Base-by-base conservation (phyloP, 768 basidiomycete species). In the Rhodotorula taiwanensis region DNA sequence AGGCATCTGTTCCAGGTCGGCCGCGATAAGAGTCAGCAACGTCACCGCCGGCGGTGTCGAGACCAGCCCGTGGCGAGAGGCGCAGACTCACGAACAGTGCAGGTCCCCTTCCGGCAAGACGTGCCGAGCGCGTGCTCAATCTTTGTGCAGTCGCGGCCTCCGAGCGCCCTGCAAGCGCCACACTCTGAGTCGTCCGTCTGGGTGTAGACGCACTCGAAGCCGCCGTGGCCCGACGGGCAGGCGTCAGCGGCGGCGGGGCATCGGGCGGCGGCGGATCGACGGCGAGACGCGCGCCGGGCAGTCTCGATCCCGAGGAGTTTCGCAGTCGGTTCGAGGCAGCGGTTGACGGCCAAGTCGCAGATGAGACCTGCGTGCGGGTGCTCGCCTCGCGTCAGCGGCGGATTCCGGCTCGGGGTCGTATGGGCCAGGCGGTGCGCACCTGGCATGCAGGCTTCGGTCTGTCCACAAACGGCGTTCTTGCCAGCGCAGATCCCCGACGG, bases 121-220 rank as follows among this genome's bases (percentile, higher is more conserved):
- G 67, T 61, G 16, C 59, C 62, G 50, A 64, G 48, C 14, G 62
- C 54, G 51, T 55, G 39, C 4, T 25, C 14, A 30, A 69, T 60
- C 23, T 20, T 11, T 0, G 59, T 28, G 59, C 67, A 69, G 52
- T 58, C 42, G 23, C 23, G 13, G 0, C 67, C 67, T 9, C 67
- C 67, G n/a, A 54, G 10, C 0, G 27, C 52, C 45, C 54, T 41
- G 58, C 67, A 69, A 0, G 51, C 62, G 18, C 67, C 67, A 39
- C 67, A 69, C 30, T 61, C 41, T 5, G 43, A 44, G 27, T 61
- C 62, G n/a, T 69, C 67, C 18, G 15, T 23, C 3, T 20, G 16
- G 15, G 52, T 55, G 28, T 45, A 31, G 18, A 69, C 56, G 56
- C 67, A 69, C 67, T 67, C 58, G 55, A 67, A 63, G 23, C 66